These are phyloP conservation scores for Scleroderma bovista DNA, from an alignment of 768 basidiomycete genomes.

Conservation along the genomic window DNA sequence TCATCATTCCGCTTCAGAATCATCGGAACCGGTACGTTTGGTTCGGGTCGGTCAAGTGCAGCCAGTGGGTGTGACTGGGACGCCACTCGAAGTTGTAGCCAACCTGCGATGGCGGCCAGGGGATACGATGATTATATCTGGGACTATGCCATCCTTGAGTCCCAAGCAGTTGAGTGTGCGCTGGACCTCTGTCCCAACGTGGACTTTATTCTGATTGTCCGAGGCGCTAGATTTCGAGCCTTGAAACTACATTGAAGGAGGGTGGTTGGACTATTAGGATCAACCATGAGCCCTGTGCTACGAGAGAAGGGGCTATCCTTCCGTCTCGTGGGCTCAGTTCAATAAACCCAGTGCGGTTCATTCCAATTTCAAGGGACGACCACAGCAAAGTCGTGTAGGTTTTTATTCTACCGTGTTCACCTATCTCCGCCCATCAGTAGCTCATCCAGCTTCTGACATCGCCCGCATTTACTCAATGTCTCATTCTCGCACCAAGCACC, in stretches of 20 bases:
- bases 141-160: conserved; percentile 46
- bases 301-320: conserved; percentile 27
- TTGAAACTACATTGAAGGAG: conserved; percentile 50
- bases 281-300: conserved; percentile 41
- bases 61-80: conserved; percentile 19
- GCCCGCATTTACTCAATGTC: conserved; percentile 53
- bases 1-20: conserved; percentile 31
- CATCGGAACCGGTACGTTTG: conserved; percentile 11
- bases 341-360: conserved; percentile 46
- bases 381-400: conserved; percentile 46
- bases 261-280: conserved; percentile 66
- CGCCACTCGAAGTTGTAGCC: conserved; percentile 26
- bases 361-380: conserved; percentile 45
- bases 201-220: neutral
- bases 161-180: conserved; percentile 54
- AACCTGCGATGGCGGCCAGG: conserved; percentile 57
- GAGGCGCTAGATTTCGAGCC: conserved; percentile 32
- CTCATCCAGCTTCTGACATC: conserved; percentile 50
- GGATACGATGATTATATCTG: conserved; percentile 51
- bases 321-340: conserved; percentile 55
- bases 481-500: conserved; percentile 55
- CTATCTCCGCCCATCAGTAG: conserved; percentile 1
- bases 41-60: conserved; percentile 47
- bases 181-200: neutral
- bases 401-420: neutral